A percentile compares a stretch with the other conserved stretches of the same genome.
phyloP scores from a whole-genome alignment of 768 basidiomycete genomes.

The Boletus edulis region DNA sequence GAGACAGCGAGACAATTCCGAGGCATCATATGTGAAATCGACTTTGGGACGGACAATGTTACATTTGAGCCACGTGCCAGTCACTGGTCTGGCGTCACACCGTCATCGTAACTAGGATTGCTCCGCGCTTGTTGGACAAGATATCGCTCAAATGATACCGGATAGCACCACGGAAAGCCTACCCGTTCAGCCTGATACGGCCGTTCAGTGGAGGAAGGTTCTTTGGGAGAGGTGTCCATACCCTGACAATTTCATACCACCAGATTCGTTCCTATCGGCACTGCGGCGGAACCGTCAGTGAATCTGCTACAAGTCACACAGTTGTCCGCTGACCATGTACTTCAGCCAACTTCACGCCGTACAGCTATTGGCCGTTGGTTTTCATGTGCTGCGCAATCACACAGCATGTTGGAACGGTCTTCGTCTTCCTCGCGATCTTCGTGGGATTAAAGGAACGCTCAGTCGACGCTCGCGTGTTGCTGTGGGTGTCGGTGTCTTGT shows the following conservation, averaged over 20 bases:
- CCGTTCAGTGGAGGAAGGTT: conserved; percentile 59
- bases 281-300: conserved; percentile 74
- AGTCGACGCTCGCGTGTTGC: conserved; percentile 67
- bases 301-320: conserved; percentile 7
- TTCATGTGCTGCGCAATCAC: conserved; percentile 71
- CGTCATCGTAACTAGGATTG: too few relatives aligned
- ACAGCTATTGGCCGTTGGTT: conserved; percentile 74
- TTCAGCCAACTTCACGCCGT: conserved; percentile 76
- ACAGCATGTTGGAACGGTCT: conserved; percentile 79
- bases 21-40: conserved; percentile 4
- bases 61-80: conserved; percentile 12
- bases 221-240: conserved; percentile 76
- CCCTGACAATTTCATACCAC: conserved; percentile 86
- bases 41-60: conserved; percentile 2
- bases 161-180: neutral
- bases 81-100: neutral
- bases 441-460: conserved; percentile 59
- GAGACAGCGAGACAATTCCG: conserved; percentile 8
- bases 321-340: conserved; percentile 11
- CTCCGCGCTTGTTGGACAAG: too few relatives aligned
- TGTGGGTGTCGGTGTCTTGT: conserved; percentile 59
- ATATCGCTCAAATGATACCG: neutral
- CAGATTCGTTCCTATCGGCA: conserved; percentile 69
- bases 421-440: conserved; percentile 81
- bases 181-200: conserved; percentile 10